Evolutionary conservation across 331 rosid species (phyloP).

Genomic region (Quercus phellos): DNA sequence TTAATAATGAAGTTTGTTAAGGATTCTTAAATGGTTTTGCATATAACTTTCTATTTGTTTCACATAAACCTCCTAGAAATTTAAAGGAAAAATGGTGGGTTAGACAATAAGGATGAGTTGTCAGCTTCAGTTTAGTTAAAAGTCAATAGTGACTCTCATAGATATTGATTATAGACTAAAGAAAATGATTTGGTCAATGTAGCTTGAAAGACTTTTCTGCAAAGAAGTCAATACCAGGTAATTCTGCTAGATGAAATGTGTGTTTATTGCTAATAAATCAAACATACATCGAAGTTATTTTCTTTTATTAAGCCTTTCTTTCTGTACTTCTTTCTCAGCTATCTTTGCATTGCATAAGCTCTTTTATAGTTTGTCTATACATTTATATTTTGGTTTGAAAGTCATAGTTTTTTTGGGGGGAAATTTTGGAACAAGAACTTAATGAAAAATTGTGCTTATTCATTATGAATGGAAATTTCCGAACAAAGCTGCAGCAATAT

Average conservation of each 20-base stretch:
- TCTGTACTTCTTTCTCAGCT: background rate
- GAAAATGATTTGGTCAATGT: background rate
- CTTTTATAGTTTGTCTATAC: background rate
- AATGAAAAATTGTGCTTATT: background rate
- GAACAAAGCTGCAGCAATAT: background rate
- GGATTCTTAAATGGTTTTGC: background rate
- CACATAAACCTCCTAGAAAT: background rate
- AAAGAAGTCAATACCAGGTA: background rate
- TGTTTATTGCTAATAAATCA: background rate
- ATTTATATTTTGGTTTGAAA: background rate
- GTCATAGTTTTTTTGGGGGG: background rate
- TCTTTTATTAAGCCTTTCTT: background rate
- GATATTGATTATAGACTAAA: background rate
- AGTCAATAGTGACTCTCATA: background rate
- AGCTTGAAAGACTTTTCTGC: background rate
- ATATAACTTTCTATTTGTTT: background rate
- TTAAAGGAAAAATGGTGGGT: background rate
- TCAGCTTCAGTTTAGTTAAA: conserved; percentile 4
- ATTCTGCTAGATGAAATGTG: background rate
- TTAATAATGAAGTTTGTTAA: background rate
- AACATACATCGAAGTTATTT: background rate
- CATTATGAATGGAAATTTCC: background rate
- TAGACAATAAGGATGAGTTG: background rate
- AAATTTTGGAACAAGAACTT: background rate
- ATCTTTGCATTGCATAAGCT: background rate